phyloP scores from a whole-genome alignment of 2,329 filamentous ascomycete species.

The Plectosphaerella plurivora region DNA sequence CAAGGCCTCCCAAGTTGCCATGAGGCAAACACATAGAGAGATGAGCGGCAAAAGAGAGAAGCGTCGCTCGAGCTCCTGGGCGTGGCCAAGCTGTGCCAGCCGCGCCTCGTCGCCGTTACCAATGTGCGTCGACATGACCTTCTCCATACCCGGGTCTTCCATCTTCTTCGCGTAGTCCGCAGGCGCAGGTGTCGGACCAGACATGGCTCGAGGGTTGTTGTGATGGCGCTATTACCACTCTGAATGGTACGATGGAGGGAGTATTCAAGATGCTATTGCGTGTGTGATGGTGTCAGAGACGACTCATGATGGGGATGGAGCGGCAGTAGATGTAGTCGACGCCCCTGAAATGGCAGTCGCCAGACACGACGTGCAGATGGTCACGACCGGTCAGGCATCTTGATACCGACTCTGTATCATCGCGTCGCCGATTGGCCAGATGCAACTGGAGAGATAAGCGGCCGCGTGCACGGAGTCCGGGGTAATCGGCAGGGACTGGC shows the following conservation, averaged over 20 bases:
- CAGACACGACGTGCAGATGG: not conserved
- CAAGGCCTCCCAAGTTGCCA: slow-evolving; percentile 48
- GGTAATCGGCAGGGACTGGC: not conserved
- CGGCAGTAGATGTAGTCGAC: slow-evolving; percentile 2
- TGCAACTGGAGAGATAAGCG: not conserved
- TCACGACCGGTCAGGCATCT: not conserved
- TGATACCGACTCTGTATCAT: not conserved
- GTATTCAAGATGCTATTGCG: not conserved
- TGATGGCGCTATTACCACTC: not conserved
- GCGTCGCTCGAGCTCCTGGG: slow-evolving; percentile 21
- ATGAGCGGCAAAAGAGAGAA: slow-evolving; percentile 40
- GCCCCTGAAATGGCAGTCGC: not conserved
- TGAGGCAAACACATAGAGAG: slow-evolving; percentile 39
- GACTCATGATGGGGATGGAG: not conserved
- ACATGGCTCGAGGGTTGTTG: not conserved
- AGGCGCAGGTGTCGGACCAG: not conserved
- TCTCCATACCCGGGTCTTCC: not conserved
- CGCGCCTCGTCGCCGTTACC: slow-evolving; percentile 13
- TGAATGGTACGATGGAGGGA: not conserved
- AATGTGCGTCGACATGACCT: not conserved
- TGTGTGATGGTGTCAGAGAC: not conserved
- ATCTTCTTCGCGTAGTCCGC: not conserved
- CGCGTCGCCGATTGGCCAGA: not conserved
- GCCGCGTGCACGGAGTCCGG: not conserved
- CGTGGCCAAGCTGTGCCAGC: slow-evolving; percentile 21